Evolutionary conservation across 768 basidiomycete genomes (phyloP).

Genomic region (Tulasnella sp.): DNA sequence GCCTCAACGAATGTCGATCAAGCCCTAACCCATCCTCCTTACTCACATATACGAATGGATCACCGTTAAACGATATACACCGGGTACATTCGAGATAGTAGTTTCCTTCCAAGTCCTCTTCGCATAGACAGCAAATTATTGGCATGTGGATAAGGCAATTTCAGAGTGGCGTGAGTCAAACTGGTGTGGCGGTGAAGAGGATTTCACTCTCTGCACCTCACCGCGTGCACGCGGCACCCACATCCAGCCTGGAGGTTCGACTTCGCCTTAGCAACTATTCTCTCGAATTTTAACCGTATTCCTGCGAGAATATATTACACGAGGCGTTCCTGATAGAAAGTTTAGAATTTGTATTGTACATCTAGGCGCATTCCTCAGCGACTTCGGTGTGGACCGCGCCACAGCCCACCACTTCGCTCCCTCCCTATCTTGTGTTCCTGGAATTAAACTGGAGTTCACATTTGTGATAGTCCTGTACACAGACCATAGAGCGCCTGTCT

Average conservation of each 20-base stretch:
- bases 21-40: neutral
- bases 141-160: neutral
- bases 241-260: neutral
- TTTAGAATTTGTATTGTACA: no score
- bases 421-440: no score
- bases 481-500: no score
- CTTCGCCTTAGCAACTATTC: neutral
- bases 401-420: no score
- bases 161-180: neutral
- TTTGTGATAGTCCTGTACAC: no score
- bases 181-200: no score
- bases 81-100: neutral
- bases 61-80: neutral
- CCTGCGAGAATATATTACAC: neutral
- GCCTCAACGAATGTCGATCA: neutral
- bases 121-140: neutral
- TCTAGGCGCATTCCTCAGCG: no score
- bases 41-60: neutral
- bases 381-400: neutral
- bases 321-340: neutral
- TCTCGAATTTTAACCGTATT: neutral
- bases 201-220: no score
- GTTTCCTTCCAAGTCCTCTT: neutral
- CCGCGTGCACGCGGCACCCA: no score
- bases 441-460: no score